Evolutionary conservation across 768 basidiomycete species (phyloP).

Genomic region (Tylopilus felleus): DNA sequence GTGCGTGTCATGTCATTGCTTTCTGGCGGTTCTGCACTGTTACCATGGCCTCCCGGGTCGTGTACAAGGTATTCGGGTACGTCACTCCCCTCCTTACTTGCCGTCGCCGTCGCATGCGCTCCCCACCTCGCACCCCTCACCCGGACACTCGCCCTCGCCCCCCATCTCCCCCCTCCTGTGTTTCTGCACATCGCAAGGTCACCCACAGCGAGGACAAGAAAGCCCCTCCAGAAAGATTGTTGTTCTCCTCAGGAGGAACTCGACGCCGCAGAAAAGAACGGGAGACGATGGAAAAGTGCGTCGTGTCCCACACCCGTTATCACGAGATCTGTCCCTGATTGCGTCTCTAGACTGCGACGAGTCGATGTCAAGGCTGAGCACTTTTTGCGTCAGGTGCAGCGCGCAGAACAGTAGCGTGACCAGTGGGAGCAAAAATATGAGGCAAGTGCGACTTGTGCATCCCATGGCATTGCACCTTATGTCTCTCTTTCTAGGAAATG

Average conservation of each 20-base stretch:
- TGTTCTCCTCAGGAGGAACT: constrained; percentile 91
- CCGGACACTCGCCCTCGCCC: no score
- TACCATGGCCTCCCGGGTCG: no score
- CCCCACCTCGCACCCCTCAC: no score
- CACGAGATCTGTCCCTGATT: constrained; percentile 19
- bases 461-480: constrained; percentile 1
- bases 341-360: constrained; percentile 70
- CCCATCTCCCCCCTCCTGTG: no score
- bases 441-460: constrained; percentile 43
- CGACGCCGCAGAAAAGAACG: constrained; percentile 91
- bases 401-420: constrained; percentile 89
- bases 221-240: constrained; percentile 76
- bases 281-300: constrained; percentile 95
- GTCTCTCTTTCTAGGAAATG: constrained; percentile 52
- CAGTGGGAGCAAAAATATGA: constrained; percentile 93
- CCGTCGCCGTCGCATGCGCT: no score
- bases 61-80: no score
- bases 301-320: constrained; percentile 18
- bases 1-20: no score
- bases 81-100: no score
- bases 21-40: no score
- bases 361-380: constrained; percentile 99
- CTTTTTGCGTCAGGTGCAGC: constrained; percentile 87
- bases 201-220: no score
- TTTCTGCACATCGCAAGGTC: no score